A percentile compares a stretch with the other conserved stretches of the same genome.
Evolutionary conservation across 1,139 yeast species (phyloP).

Genomic region (Diutina scorzettiae): DNA sequence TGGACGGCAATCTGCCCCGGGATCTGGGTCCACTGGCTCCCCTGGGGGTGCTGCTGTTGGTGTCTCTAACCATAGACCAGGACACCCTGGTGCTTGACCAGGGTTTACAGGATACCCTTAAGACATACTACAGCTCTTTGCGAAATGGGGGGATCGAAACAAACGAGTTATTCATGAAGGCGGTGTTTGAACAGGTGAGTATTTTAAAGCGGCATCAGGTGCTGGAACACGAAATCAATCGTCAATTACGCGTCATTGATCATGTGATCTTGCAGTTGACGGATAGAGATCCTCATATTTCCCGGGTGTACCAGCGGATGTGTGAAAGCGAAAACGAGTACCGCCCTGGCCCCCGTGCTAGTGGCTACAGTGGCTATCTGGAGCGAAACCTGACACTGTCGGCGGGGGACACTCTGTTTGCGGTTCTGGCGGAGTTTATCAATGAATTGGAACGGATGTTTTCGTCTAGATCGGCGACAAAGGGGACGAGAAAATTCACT

Average conservation of each 20-base stretch:
- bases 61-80: neutral
- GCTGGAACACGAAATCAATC: neutral
- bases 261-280: neutral
- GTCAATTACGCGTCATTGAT: neutral
- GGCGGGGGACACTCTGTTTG: conserved; percentile 4
- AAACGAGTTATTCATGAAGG: neutral
- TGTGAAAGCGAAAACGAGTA: neutral
- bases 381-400: conserved; percentile 1
- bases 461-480: neutral
- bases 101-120: neutral
- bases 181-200: neutral
- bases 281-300: neutral
- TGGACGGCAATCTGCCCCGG: neutral
- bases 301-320: conserved; percentile 1
- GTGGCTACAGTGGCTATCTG: neutral
- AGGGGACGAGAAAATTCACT: neutral
- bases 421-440: conserved; percentile 4
- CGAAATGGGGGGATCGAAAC: neutral
- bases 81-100: neutral
- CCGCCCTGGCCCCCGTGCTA: neutral
- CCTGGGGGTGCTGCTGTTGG: neutral
- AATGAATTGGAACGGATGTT: conserved; percentile 6
- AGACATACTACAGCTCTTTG: neutral
- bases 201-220: neutral
- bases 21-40: neutral